Percentiles rank a stretch among this genome's conserved stretches.
These are phyloP conservation scores for Saturnispora besseyi DNA, from an alignment of 805 yeast species.

Conservation along the genomic window DNA sequence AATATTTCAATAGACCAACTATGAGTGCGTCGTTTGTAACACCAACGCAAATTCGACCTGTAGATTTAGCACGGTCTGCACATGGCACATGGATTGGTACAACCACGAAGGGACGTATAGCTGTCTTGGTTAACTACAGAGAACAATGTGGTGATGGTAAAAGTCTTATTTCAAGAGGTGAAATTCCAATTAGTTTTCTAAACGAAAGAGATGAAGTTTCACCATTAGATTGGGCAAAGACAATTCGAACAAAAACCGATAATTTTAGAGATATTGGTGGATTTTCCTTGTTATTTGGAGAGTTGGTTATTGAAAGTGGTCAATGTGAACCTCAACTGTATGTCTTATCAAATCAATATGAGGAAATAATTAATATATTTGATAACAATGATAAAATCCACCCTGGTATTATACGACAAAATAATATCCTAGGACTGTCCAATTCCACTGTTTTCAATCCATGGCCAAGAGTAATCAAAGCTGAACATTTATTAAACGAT, in stretches of 20 bases:
- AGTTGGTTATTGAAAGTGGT: slow-evolving; percentile 21
- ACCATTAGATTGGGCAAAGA: slow-evolving; percentile 39
- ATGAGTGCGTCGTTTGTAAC: slow-evolving; percentile 36
- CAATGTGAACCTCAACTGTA: slow-evolving; percentile 28
- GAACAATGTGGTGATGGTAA: slow-evolving; percentile 31
- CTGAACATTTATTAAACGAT: slow-evolving; percentile 50
- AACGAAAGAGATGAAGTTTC: slow-evolving; percentile 17
- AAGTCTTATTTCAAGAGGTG: slow-evolving; percentile 35
- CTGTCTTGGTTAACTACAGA: slow-evolving; percentile 68
- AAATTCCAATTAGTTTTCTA: slow-evolving; percentile 33
- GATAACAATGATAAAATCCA: slow-evolving; percentile 8
- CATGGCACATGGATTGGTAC: slow-evolving; percentile 93
- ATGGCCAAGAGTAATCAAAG: slow-evolving; percentile 67
- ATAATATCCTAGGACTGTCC: slow-evolving; percentile 48
- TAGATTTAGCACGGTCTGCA: slow-evolving; percentile 60
- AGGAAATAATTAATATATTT: slow-evolving; percentile 16
- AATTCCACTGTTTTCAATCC: slow-evolving; percentile 58
- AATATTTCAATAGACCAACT: slow-evolving; percentile 68
- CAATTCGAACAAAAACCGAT: slow-evolving; percentile 22
- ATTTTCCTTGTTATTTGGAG: slow-evolving; percentile 52
- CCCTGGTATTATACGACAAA: slow-evolving; percentile 9
- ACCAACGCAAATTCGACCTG: slow-evolving; percentile 48
- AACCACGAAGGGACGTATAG: slow-evolving; percentile 42
- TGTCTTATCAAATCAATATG: slow-evolving; percentile 42
- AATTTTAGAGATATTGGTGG: slow-evolving; percentile 44